Conservation (phyloP, 208 protist genomes). For the Lotmaria passim region DNA sequence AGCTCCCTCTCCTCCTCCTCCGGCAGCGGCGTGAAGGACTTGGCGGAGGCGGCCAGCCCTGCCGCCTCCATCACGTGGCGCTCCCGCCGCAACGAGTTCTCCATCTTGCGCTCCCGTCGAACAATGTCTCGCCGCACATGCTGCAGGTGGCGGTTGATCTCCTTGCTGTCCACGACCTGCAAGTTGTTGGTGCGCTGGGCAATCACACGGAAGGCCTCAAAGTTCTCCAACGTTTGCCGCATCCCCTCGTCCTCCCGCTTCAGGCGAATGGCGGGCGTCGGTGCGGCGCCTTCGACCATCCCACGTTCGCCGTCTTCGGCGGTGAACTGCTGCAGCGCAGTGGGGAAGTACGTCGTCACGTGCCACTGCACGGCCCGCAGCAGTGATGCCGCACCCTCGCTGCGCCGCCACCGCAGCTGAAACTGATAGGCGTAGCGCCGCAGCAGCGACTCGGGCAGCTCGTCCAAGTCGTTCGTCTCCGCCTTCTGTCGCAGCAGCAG, state of each 20-base stretch:
- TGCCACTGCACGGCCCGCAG: slow-evolving; percentile 88
- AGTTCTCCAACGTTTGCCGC: slow-evolving; percentile 83
- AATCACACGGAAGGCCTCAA: slow-evolving; percentile 88
- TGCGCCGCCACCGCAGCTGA: slow-evolving; percentile 76
- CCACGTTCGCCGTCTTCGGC: background rate
- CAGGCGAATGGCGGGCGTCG: slow-evolving; percentile 74
- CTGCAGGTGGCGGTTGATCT: slow-evolving; percentile 88
- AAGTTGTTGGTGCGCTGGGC: slow-evolving; percentile 89
- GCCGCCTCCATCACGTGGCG: slow-evolving; percentile 65
- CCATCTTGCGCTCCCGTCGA: slow-evolving; percentile 53
- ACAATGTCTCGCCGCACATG: slow-evolving; percentile 56
- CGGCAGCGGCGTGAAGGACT: slow-evolving; percentile 45
- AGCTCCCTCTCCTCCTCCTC: slow-evolving; percentile 2
- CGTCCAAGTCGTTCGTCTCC: slow-evolving; percentile 72
- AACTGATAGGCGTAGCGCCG: slow-evolving; percentile 90
- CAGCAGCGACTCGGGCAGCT: slow-evolving; percentile 80
- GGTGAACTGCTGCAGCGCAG: slow-evolving; percentile 23
- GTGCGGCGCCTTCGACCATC: slow-evolving; percentile 13
- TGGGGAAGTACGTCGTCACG: slow-evolving; percentile 64
- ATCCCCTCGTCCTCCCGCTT: slow-evolving; percentile 83
- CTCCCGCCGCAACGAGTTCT: slow-evolving; percentile 69
- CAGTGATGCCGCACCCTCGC: slow-evolving; percentile 63
- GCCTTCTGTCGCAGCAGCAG: slow-evolving; percentile 67
- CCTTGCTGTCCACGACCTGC: slow-evolving; percentile 89
- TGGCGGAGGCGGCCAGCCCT: slow-evolving; percentile 72